These are phyloP conservation scores for Xylariaceae sp. DNA, from an alignment of 2,329 filamentous ascomycete genomes.

Conservation along the genomic window DNA sequence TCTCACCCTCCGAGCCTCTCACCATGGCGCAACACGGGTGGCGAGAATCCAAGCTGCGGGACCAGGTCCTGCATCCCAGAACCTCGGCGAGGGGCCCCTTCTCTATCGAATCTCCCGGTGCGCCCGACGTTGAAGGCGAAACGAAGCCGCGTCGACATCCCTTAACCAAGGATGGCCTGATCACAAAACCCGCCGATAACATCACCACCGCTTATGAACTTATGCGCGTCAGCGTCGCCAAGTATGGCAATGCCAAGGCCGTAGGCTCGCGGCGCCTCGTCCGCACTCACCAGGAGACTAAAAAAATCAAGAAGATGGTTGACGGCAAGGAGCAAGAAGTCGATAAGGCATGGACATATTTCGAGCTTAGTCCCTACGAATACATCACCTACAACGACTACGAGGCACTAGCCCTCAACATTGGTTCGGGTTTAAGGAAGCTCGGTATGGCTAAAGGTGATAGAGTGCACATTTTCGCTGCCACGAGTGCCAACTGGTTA, in stretches of 20 bases:
- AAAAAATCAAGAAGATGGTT: slow-evolving; percentile 87
- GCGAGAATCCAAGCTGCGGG: slow-evolving; percentile 40
- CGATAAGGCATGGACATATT: slow-evolving; percentile 89
- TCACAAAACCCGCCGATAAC: slow-evolving; percentile 64
- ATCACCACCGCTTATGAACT: slow-evolving; percentile 79
- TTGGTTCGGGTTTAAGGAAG: slow-evolving; percentile 74
- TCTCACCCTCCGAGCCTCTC: not conserved
- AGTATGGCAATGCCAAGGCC: slow-evolving; percentile 69
- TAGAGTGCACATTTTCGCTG: slow-evolving; percentile 79
- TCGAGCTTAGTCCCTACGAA: slow-evolving; percentile 79
- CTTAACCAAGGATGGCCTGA: slow-evolving; percentile 65
- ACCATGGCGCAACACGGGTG: slow-evolving; percentile 38
- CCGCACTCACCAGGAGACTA: slow-evolving; percentile 79
- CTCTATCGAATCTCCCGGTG: slow-evolving; percentile 70
- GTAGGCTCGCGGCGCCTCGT: slow-evolving; percentile 76
- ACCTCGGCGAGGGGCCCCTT: slow-evolving; percentile 67
- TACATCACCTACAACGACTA: slow-evolving; percentile 82
- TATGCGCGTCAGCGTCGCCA: slow-evolving; percentile 68
- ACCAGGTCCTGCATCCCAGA: slow-evolving; percentile 46
- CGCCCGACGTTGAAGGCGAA: slow-evolving; percentile 70
- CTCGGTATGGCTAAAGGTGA: slow-evolving; percentile 73
- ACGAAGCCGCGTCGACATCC: slow-evolving; percentile 75
- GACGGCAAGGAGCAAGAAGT: slow-evolving; percentile 80
- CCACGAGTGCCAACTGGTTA: slow-evolving; percentile 66
- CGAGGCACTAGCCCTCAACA: slow-evolving; percentile 68